Conservation (phyloP, 805 yeast genomes). For the Dipodascus albidus region DNA sequence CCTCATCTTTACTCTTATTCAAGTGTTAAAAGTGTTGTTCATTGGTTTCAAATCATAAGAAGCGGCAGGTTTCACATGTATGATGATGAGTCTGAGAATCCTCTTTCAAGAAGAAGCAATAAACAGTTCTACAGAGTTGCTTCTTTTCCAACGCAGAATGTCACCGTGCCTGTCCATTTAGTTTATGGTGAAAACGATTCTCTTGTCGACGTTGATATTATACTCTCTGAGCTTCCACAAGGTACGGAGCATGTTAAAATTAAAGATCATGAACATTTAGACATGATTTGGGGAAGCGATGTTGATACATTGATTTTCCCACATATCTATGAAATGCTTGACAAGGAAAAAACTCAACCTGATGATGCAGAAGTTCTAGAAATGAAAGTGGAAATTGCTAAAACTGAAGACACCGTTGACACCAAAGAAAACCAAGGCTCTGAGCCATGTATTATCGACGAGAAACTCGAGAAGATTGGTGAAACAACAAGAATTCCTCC, state of each 20-base stretch:
- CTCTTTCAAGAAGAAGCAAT: conserved; percentile 14
- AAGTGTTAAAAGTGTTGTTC: conserved; percentile 86
- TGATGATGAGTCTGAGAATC: conserved; percentile 39
- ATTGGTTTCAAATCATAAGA: conserved; percentile 87
- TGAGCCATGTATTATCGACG: too few species aligned
- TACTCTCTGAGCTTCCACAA: conserved; percentile 56
- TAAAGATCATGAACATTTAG: conserved; percentile 75
- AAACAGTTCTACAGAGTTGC: conserved; percentile 37
- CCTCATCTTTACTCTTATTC: conserved; percentile 87
- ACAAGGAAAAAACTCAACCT: background rate
- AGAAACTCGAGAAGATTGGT: background rate
- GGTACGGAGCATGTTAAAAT: conserved; percentile 39
- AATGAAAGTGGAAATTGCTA: background rate
- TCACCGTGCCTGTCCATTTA: conserved; percentile 59
- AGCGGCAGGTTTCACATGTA: conserved; percentile 78
- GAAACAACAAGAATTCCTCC: background rate
- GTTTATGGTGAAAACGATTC: conserved; percentile 76
- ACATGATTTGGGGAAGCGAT: conserved; percentile 76
- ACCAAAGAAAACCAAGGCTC: too few species aligned
- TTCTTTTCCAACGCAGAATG: conserved; percentile 55
- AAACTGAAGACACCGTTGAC: too few species aligned
- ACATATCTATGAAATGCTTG: conserved; percentile 13
- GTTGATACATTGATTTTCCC: conserved; percentile 30
- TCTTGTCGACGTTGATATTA: conserved; percentile 71
- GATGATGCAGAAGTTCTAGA: background rate